Evolutionary conservation across 2,329 filamentous ascomycete genomes (phyloP).

Genomic region (Calonectria naviculata): DNA sequence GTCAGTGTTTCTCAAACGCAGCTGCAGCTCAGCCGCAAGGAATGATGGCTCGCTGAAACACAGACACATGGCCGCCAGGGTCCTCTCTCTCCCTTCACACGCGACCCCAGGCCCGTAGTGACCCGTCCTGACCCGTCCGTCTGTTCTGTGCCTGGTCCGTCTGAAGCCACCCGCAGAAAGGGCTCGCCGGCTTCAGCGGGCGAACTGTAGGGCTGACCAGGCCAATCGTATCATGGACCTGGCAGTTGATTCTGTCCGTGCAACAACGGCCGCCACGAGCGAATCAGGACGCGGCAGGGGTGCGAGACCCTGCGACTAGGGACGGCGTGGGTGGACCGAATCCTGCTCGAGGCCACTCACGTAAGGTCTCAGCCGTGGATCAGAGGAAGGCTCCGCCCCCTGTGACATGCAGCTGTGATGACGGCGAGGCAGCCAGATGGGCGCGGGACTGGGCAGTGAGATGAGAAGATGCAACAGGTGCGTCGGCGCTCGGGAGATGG

Average conservation of each 20-base stretch:
- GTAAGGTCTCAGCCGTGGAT: slow-evolving; percentile 6
- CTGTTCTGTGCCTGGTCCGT: not conserved
- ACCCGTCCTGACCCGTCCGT: slow-evolving; percentile 1
- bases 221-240: slow-evolving; percentile 34
- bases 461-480: not conserved
- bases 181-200: not conserved
- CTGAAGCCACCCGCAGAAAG: not conserved
- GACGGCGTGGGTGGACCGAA: slow-evolving; percentile 28
- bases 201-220: slow-evolving; percentile 39
- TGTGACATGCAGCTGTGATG: slow-evolving; percentile 25
- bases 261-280: slow-evolving; percentile 45
- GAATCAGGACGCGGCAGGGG: slow-evolving; percentile 35
- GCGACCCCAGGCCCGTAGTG: too few species aligned
- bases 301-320: slow-evolving; percentile 26
- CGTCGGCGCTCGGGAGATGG: not conserved
- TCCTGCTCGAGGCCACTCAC: slow-evolving; percentile 18
- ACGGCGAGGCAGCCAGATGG: not conserved
- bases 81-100: not conserved
- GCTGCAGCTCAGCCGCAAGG: not conserved
- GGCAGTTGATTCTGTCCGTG: slow-evolving; percentile 42
- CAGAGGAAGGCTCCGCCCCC: slow-evolving; percentile 25
- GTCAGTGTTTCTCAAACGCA: not conserved
- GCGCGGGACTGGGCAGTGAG: not conserved
- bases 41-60: not conserved
- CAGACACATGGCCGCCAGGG: not conserved